These are phyloP conservation scores for Komagataella mondaviorum DNA, from an alignment of 805 yeast genomes.

Conservation along the genomic window DNA sequence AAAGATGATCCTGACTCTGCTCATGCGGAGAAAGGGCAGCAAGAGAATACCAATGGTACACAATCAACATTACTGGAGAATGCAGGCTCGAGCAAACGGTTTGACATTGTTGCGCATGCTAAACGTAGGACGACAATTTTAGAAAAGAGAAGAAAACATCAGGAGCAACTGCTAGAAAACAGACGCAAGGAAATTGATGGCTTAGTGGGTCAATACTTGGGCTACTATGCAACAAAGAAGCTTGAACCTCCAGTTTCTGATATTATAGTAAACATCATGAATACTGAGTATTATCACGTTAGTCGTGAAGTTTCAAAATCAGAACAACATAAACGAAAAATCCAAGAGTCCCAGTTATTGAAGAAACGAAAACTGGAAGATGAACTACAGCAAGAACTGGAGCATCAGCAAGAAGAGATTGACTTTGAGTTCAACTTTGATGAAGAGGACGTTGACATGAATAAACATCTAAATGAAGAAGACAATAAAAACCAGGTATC, in stretches of 20 bases:
- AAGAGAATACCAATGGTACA: slow-evolving; percentile 1
- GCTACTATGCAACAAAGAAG: slow-evolving; percentile 14
- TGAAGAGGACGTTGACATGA: slow-evolving; percentile 1
- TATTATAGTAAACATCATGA: slow-evolving; percentile 7
- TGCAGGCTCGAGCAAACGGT: slow-evolving; percentile 11
- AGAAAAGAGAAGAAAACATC: slow-evolving; percentile 16
- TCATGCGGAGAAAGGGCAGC: neutral
- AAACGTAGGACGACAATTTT: slow-evolving; percentile 26
- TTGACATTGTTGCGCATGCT: slow-evolving; percentile 50
- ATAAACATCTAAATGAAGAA: neutral
- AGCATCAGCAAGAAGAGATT: slow-evolving; percentile 7
- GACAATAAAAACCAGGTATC: slow-evolving; percentile 10
- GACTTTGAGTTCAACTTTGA: slow-evolving; percentile 10
- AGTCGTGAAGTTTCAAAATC: slow-evolving; percentile 16
- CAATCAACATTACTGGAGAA: neutral
- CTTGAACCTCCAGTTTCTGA: slow-evolving; percentile 9
- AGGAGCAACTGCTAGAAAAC: slow-evolving; percentile 18
- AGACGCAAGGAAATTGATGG: slow-evolving; percentile 20
- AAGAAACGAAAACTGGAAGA: slow-evolving; percentile 14
- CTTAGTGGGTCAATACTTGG: slow-evolving; percentile 15
- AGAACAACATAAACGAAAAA: slow-evolving; percentile 16
- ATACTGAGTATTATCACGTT: slow-evolving; percentile 9
- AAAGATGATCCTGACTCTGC: slow-evolving; percentile 1
- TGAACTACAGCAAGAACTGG: slow-evolving; percentile 4
- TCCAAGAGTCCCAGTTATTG: slow-evolving; percentile 14